These are phyloP conservation scores for Annona cherimola DNA, from an alignment of 164 flowering plant genomes.

Conservation along the genomic window DNA sequence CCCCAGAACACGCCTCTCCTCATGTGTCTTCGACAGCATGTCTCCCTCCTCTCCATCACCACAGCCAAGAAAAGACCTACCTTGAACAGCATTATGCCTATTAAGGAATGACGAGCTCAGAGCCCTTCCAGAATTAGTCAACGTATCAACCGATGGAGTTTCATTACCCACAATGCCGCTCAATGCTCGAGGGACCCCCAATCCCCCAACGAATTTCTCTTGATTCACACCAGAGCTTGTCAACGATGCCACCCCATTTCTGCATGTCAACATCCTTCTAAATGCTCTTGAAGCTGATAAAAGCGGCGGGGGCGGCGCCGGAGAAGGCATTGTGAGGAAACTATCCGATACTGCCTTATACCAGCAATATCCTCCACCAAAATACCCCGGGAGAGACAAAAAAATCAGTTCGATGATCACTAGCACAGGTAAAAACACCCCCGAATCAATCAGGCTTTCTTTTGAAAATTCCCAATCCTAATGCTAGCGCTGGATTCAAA, in stretches of 20 bases:
- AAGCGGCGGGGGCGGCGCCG: constrained; percentile 19
- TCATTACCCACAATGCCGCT: constrained; percentile 32
- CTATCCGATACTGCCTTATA: too few species aligned
- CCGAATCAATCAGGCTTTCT: too few species aligned
- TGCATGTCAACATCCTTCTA: constrained; percentile 27
- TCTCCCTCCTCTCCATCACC: constrained; percentile 76
- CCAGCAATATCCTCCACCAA: too few species aligned
- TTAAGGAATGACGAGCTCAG: constrained; percentile 1
- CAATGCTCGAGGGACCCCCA: constrained; percentile 23
- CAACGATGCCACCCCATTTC: constrained; percentile 20
- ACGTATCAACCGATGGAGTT: constrained; percentile 7
- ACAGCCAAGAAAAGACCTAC: constrained; percentile 66
- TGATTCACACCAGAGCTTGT: constrained; percentile 9
- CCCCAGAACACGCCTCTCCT: constrained; percentile 81
- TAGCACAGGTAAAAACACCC: too few species aligned
- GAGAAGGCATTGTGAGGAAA: too few species aligned
- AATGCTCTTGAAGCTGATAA: constrained; percentile 33
- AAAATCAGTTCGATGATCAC: too few species aligned
- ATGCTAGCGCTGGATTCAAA: too few species aligned
- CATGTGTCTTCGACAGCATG: constrained; percentile 57
- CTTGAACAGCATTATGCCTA: constrained; percentile 25
- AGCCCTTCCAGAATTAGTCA: constrained; percentile 6
- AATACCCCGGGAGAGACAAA: too few species aligned
- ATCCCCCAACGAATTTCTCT: constrained; percentile 7
- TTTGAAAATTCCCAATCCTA: too few species aligned